Evolutionary conservation across 306 rosid species (phyloP).

Genomic region (Citrullus colocynthis): DNA sequence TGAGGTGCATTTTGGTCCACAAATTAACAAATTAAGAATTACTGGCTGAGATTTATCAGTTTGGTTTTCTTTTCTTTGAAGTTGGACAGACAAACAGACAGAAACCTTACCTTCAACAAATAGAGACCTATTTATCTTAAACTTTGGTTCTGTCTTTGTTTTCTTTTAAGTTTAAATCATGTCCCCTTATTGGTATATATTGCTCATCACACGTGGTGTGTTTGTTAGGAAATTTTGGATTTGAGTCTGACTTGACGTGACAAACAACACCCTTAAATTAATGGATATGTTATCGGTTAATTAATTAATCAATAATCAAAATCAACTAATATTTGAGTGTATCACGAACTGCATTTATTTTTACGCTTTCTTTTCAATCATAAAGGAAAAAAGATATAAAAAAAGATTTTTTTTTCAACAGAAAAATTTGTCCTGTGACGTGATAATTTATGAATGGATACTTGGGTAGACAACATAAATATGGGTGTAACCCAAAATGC

Average conservation of each 20-base stretch:
- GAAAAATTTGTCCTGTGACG: no score
- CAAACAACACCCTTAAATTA: not conserved
- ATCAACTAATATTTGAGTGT: no score
- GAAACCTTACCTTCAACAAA: not conserved
- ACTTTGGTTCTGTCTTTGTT: not conserved
- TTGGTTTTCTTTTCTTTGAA: not conserved
- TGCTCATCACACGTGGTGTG: not conserved
- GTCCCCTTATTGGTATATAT: not conserved
- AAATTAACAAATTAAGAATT: not conserved
- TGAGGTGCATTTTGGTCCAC: not conserved
- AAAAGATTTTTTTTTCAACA: no score
- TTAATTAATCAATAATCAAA: no score
- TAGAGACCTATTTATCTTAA: not conserved
- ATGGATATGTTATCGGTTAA: not conserved
- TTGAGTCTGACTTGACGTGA: not conserved
- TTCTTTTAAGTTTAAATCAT: not conserved
- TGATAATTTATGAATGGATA: no score
- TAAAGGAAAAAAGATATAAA: no score
- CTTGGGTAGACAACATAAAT: no score
- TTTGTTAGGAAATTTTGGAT: not conserved
- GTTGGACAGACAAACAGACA: not conserved
- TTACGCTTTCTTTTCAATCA: no score
- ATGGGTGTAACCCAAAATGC: no score
- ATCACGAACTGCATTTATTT: no score
- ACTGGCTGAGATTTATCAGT: not conserved